phyloP scores from a whole-genome alignment of 176 grass and related monocot species.

The Dendrocalamus sinicus region DNA sequence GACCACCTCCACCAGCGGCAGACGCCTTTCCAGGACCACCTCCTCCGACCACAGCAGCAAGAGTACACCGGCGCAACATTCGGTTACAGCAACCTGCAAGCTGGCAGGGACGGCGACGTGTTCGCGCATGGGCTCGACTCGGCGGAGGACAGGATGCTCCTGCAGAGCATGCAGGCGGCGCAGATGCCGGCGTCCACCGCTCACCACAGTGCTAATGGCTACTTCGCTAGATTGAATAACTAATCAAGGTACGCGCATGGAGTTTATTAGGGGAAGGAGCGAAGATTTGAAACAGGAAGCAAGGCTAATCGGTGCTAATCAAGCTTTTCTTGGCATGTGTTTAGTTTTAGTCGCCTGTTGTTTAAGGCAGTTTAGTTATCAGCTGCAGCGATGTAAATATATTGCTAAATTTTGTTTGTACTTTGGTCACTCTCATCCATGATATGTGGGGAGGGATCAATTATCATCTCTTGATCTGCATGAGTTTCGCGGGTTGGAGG shows the following conservation, averaged over 20 bases:
- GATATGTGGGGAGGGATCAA: background rate
- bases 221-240: conserved; percentile 48
- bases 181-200: conserved; percentile 52
- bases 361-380: background rate
- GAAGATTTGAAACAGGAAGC: background rate
- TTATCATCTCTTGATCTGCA: background rate
- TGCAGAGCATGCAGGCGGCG: conserved; percentile 50
- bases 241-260: background rate
- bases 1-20: conserved; percentile 40
- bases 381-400: conserved; percentile 43
- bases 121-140: conserved; percentile 36
- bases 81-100: conserved; percentile 18
- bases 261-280: background rate
- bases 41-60: conserved; percentile 41
- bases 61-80: conserved; percentile 45
- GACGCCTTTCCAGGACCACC: conserved; percentile 47
- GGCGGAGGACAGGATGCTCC: conserved; percentile 55
- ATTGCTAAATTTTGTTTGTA: background rate
- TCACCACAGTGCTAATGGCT: conserved; percentile 45
- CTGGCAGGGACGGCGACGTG: background rate
- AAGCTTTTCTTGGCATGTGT: background rate
- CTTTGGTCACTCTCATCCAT: background rate
- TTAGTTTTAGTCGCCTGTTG: background rate
- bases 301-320: background rate
- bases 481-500: background rate